phyloP scores from a whole-genome alignment of 1,284 basidiomycete genomes.

The Neonothopanus nambi region DNA sequence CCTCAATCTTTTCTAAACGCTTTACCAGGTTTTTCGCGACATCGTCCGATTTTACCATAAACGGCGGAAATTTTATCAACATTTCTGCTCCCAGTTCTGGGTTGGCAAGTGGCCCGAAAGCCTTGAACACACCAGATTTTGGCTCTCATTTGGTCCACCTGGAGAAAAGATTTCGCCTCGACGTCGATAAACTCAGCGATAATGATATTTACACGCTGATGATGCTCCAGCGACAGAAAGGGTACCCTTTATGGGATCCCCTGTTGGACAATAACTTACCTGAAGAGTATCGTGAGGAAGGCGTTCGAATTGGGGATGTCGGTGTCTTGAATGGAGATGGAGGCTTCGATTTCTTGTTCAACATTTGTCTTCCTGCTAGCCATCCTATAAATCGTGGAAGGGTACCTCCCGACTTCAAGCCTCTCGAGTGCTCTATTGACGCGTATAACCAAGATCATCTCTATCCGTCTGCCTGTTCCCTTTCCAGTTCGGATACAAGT shows the following conservation, averaged over 20 bases:
- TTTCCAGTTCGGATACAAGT: neutral
- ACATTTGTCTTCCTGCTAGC: constrained; percentile 1
- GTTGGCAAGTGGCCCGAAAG: too few species aligned
- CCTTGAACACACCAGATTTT: too few species aligned
- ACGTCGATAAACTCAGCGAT: neutral
- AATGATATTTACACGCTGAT: neutral
- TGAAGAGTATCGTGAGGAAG: neutral
- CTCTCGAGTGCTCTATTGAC: neutral
- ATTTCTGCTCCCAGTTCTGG: too few species aligned
- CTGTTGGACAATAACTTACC: neutral
- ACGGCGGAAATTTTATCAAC: too few species aligned
- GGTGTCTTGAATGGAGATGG: constrained; percentile 5
- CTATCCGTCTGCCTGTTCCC: neutral
- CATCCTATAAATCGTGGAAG: constrained; percentile 3
- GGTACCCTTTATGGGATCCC: constrained; percentile 8
- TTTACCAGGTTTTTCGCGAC: too few species aligned
- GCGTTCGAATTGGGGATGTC: constrained; percentile 3
- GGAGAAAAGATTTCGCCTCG: too few species aligned
- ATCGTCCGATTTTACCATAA: too few species aligned
- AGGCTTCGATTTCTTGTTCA: constrained; percentile 10
- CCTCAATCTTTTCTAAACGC: too few species aligned
- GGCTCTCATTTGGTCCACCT: too few species aligned
- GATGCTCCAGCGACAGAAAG: neutral
- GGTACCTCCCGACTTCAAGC: constrained; percentile 6
- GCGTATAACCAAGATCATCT: neutral